Conservation (phyloP, 2,329 filamentous ascomycete species). For the Sclerotinia subarctica region DNA sequence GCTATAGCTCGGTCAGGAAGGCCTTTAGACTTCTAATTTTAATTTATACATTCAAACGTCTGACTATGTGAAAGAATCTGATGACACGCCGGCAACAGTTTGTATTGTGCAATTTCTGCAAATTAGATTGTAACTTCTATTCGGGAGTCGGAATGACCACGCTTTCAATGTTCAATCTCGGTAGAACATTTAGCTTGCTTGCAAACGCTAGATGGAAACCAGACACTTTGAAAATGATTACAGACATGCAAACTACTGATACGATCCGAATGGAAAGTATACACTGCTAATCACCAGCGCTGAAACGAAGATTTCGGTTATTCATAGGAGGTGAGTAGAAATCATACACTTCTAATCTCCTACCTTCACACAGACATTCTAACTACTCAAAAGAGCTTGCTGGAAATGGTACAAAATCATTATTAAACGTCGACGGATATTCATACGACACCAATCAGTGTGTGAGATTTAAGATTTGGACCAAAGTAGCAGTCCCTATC, state of each 20-base stretch:
- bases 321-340: not conserved
- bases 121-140: not conserved
- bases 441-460: not conserved
- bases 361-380: not conserved
- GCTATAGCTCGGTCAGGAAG: not conserved
- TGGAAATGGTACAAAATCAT: not conserved
- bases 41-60: not conserved
- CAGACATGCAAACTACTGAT: not conserved
- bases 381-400: not conserved
- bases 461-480: not conserved
- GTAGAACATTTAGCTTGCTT: no score
- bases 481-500: not conserved
- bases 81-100: not conserved
- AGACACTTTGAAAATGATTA: no score
- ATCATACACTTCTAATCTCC: not conserved
- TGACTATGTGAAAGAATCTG: not conserved
- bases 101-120: not conserved
- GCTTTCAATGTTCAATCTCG: not conserved
- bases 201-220: no score
- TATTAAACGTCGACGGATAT: not conserved
- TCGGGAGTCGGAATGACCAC: not conserved
- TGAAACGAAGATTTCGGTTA: not conserved
- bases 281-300: not conserved
- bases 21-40: not conserved
- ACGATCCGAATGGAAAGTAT: no score